Conservation (phyloP, 805 yeast species). For the Wickerhamiella kazuoi region DNA sequence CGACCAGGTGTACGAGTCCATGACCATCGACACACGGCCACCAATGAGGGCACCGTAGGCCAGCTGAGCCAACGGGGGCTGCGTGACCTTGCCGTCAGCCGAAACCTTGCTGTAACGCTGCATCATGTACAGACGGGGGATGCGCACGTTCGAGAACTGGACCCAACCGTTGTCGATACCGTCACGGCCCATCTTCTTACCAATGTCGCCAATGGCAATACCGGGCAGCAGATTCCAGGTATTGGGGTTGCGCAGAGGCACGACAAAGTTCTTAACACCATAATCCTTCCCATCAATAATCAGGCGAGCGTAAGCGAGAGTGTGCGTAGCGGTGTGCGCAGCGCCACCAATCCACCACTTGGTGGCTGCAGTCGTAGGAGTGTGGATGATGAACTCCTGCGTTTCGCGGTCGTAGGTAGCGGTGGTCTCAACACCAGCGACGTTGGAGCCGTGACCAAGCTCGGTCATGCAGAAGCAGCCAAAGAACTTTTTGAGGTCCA, state of each 20-base stretch:
- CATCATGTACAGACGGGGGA: constrained; percentile 72
- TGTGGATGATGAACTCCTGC: constrained; percentile 58
- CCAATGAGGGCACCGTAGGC: constrained; percentile 74
- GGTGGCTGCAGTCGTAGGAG: constrained; percentile 85
- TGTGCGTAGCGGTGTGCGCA: constrained; percentile 82
- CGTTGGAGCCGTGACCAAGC: constrained; percentile 84
- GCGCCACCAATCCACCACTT: constrained; percentile 99
- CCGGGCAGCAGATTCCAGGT: constrained; percentile 60
- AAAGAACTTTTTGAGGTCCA: constrained; percentile 25
- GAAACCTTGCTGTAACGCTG: constrained; percentile 60
- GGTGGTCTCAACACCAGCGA: constrained; percentile 83
- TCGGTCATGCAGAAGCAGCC: constrained; percentile 94
- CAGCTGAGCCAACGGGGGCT: constrained; percentile 75
- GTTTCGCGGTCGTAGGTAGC: constrained; percentile 54
- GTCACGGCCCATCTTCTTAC: constrained; percentile 89
- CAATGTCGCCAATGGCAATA: constrained; percentile 74
- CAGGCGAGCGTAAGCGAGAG: constrained; percentile 70
- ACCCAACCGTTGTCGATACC: constrained; percentile 97
- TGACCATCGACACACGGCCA: constrained; percentile 82
- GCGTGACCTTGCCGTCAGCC: constrained; percentile 48
- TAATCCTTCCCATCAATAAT: constrained; percentile 69
- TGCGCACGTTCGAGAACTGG: constrained; percentile 66
- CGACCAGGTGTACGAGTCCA: constrained; percentile 66
- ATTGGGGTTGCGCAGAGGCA: constrained; percentile 63
- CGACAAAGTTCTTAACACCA: constrained; percentile 85